Conservation (phyloP, 805 yeast genomes). For the Suhomyces sp. region DNA sequence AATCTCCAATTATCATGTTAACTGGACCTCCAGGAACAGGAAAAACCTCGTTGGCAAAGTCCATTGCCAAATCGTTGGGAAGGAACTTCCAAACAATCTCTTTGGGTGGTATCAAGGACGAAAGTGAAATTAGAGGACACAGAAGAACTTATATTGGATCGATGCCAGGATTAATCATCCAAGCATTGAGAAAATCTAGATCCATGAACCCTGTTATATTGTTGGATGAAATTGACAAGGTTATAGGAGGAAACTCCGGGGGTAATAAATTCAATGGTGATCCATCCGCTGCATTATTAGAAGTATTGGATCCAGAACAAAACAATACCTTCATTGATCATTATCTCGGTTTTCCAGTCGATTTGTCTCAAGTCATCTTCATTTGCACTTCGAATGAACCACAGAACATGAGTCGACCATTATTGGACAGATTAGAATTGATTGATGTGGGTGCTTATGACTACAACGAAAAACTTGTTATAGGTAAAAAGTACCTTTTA, state of each 20-base stretch:
- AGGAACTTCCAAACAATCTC: slow-evolving; percentile 78
- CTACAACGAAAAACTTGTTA: slow-evolving; percentile 69
- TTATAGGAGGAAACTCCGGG: slow-evolving; percentile 52
- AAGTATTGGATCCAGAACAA: slow-evolving; percentile 89
- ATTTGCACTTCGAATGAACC: slow-evolving; percentile 85
- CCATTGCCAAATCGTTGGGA: slow-evolving; percentile 72
- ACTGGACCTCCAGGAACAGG: slow-evolving; percentile 97
- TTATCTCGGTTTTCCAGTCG: slow-evolving; percentile 82
- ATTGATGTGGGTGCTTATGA: slow-evolving; percentile 80
- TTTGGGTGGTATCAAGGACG: slow-evolving; percentile 85
- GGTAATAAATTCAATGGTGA: slow-evolving; percentile 65
- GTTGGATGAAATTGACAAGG: slow-evolving; percentile 83
- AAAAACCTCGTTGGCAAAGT: slow-evolving; percentile 81
- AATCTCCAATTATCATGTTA: slow-evolving; percentile 74
- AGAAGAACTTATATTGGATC: slow-evolving; percentile 90
- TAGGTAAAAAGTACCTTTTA: slow-evolving; percentile 64
- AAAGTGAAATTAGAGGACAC: slow-evolving; percentile 88
- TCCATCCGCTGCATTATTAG: slow-evolving; percentile 86
- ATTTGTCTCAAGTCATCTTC: slow-evolving; percentile 75
- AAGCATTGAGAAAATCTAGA: slow-evolving; percentile 71
- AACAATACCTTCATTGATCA: slow-evolving; percentile 76
- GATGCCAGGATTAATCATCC: slow-evolving; percentile 81
- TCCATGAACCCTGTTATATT: slow-evolving; percentile 81
- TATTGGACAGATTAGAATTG: slow-evolving; percentile 81
- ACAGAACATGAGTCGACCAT: slow-evolving; percentile 68